Conservation (phyloP, 805 yeast genomes). For the Lipomyces spencermartinsiae region DNA sequence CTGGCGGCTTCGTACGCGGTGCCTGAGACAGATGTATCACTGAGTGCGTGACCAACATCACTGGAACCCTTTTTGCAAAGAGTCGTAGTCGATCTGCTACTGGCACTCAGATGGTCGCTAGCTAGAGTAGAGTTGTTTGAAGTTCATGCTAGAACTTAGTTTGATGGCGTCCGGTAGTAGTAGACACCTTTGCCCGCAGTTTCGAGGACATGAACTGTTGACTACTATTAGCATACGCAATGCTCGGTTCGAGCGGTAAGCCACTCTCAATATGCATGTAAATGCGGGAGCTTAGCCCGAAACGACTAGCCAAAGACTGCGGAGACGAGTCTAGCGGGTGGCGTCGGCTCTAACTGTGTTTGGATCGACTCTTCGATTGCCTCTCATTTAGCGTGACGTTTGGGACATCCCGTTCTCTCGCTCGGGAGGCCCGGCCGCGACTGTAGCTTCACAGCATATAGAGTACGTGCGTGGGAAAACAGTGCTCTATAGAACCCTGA, state of each 20-base stretch:
- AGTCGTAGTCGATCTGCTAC: neutral
- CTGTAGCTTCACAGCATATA: no score
- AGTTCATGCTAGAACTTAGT: no score
- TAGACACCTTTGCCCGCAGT: neutral
- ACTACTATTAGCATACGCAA: neutral
- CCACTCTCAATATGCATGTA: neutral
- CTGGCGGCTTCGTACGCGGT: neutral
- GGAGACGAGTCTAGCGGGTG: no score
- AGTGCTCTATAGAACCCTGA: no score
- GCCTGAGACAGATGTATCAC: neutral
- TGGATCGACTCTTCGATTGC: neutral
- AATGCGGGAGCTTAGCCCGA: neutral
- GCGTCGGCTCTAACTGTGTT: no score
- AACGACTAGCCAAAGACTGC: neutral
- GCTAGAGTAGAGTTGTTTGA: no score
- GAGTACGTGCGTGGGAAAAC: no score
- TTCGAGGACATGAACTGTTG: neutral
- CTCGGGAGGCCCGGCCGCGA: no score
- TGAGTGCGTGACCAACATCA: neutral
- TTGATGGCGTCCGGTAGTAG: neutral
- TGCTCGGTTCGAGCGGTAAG: neutral
- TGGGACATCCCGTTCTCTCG: neutral
- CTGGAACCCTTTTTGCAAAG: neutral
- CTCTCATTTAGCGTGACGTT: neutral
- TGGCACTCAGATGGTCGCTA: neutral